A percentile compares a stretch with the other conserved stretches of the same genome.
phyloP scores from a whole-genome alignment of 129 eudicot genomes.

The Pseudognaphalium luteoalbum region DNA sequence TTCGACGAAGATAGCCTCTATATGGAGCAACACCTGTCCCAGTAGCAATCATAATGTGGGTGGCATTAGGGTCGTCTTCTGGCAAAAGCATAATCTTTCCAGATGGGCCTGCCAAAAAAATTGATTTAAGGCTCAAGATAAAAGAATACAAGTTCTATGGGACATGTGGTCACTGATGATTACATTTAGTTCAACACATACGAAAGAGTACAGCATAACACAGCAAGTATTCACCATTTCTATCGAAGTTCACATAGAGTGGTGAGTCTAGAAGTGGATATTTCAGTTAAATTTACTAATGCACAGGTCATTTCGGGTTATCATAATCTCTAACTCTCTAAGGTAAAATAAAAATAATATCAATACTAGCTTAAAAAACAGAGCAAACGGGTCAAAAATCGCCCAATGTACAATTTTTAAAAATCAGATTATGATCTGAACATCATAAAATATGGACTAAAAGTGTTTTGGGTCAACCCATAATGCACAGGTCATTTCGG shows the following conservation, averaged over 20 bases:
- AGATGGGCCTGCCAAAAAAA: slow-evolving; percentile 64
- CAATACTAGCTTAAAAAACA: no score
- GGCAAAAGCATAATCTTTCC: slow-evolving; percentile 98
- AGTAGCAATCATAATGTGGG: slow-evolving; percentile 98
- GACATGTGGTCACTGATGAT: no score
- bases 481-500: background rate
- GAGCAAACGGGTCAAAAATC: background rate
- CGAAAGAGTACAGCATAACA: background rate
- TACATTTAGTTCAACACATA: background rate
- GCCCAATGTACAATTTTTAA: background rate
- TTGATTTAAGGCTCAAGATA: background rate
- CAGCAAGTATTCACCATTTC: background rate
- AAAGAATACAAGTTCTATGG: background rate
- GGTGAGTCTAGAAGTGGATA: background rate
- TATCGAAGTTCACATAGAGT: background rate
- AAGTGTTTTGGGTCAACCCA: background rate
- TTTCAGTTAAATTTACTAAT: background rate
- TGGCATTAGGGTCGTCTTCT: slow-evolving; percentile 79
- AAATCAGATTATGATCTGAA: no score
- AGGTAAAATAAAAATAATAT: no score
- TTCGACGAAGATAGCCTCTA: slow-evolving; percentile 95
- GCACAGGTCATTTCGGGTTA: background rate
- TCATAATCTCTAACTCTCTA: background rate
- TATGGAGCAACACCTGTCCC: slow-evolving; percentile 99
- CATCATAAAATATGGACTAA: background rate